Percentiles rank a stretch among this genome's conserved stretches.
Conservation (phyloP, 2,329 filamentous ascomycete species). For the Penicillium paneum region DNA sequence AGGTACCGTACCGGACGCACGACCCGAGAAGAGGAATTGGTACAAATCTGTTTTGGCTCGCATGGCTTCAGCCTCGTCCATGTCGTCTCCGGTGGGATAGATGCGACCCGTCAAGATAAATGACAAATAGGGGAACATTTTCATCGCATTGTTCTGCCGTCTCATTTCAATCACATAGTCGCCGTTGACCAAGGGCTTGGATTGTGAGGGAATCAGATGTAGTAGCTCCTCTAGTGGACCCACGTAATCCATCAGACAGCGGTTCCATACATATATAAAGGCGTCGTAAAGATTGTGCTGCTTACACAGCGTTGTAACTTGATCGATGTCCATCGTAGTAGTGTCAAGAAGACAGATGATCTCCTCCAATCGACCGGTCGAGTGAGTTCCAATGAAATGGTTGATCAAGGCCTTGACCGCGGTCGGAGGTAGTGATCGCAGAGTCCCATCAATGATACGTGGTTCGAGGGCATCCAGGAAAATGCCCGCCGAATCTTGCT, state of each 20-base stretch:
- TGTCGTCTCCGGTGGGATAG: constrained; percentile 79
- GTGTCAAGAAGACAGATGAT: constrained; percentile 93
- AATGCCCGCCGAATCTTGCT: constrained; percentile 66
- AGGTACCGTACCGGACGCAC: constrained; percentile 32
- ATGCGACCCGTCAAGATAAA: constrained; percentile 83
- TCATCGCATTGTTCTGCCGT: constrained; percentile 66
- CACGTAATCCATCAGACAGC: constrained; percentile 82
- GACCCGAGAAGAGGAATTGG: constrained; percentile 87
- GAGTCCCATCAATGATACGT: constrained; percentile 74
- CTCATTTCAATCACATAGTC: constrained; percentile 56
- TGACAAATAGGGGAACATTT: constrained; percentile 91
- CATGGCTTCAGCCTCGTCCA: constrained; percentile 68
- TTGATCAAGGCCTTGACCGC: constrained; percentile 82
- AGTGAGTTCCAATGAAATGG: constrained; percentile 72
- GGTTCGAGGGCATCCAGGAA: constrained; percentile 88
- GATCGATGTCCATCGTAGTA: constrained; percentile 85
- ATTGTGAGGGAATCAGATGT: constrained; percentile 35
- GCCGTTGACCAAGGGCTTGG: constrained; percentile 30
- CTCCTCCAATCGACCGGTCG: constrained; percentile 79
- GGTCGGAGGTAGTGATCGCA: constrained; percentile 72
- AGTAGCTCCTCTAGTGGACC: constrained; percentile 85
- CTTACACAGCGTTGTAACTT: constrained; percentile 86
- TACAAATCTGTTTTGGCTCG: constrained; percentile 86
- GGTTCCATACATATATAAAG: constrained; percentile 94
- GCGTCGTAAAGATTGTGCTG: constrained; percentile 91